phyloP scores from a whole-genome alignment of 495 filamentous ascomycete species.

The Penicillium goetzii region DNA sequence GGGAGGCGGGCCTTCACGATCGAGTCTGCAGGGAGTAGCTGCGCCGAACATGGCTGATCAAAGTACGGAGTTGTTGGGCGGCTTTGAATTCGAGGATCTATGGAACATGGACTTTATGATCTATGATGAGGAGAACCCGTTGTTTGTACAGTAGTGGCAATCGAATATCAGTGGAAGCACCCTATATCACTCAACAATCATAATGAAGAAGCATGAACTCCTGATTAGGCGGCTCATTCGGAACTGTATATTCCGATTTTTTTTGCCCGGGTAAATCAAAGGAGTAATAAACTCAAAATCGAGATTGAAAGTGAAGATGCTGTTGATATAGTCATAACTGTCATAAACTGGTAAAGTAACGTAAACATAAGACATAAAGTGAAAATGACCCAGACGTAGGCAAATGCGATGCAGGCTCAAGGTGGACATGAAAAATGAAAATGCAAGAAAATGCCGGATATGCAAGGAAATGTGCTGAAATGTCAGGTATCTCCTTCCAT shows the following conservation, averaged over 20 bases:
- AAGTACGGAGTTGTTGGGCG: not conserved
- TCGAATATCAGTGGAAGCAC: not conserved
- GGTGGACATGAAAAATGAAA: not conserved
- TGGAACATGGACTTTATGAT: conserved; percentile 9
- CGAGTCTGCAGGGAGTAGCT: not conserved
- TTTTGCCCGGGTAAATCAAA: too few species aligned
- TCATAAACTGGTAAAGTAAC: not conserved
- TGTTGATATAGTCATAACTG: not conserved
- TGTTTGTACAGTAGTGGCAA: not conserved
- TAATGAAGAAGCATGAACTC: not conserved
- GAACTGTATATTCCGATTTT: too few species aligned
- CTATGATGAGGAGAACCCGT: not conserved
- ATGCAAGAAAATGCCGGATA: not conserved
- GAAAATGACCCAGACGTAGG: not conserved
- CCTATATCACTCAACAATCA: not conserved
- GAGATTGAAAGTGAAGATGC: not conserved
- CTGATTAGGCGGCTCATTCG: too few species aligned
- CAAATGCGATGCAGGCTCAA: not conserved
- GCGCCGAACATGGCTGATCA: not conserved
- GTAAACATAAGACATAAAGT: not conserved
- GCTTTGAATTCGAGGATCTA: not conserved
- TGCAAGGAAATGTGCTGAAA: too few species aligned
- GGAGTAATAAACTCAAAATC: not conserved
- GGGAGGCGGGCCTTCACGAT: not conserved
- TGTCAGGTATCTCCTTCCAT: too few species aligned